Evolutionary conservation across 805 yeast species (phyloP), one percentile per base, ranked within the genome.

Genomic region (Starmerella bombi): DNA sequence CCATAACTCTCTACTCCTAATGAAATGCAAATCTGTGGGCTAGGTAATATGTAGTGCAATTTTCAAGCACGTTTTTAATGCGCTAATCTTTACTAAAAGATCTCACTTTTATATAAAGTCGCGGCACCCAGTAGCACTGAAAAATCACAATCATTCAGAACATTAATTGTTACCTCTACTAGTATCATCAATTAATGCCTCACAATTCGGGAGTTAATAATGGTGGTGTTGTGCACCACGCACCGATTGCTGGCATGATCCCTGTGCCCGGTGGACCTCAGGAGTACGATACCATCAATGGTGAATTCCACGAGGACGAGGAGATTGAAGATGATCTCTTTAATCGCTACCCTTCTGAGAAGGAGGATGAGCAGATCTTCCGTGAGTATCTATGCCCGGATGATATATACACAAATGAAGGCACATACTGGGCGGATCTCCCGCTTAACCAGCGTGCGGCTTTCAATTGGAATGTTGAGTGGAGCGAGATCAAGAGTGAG

Each of bases 401-500:
- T 10, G 65, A 60, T 33, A 42, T 55, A 17, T 60, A 58, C 48
- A 46, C 48, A 29, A 46, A 40, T n/a, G 54, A 58, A 19, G 63
- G 64, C 17, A 43, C 36, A n/a, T 60, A 60, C 54, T 60, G 65
- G 65, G 65, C 63, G 23, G 65, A 60, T 42, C 38, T 60, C 48
- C 60, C 61, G 9, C 23, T 53, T 10, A 18, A 40, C 15, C 27
- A 59, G 55, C 52, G 55, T 7, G 27, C 45, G 16, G 19, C 36
- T 15, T 60, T 60, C 50, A 55, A 58, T 37, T 46, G 30, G 42
- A 32, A 40, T 30, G 55, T 57, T 21, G 57, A 58, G 46, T 22
- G 20, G 35, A 46, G 43, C 4, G 63, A 60, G 49, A 47, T 54
- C 36, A 41, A 32, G 37, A 44, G 48, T 14, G 64, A 60, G 50